phyloP scores from a whole-genome alignment of 2,329 filamentous ascomycete genomes.

The Talaromyces sp. region DNA sequence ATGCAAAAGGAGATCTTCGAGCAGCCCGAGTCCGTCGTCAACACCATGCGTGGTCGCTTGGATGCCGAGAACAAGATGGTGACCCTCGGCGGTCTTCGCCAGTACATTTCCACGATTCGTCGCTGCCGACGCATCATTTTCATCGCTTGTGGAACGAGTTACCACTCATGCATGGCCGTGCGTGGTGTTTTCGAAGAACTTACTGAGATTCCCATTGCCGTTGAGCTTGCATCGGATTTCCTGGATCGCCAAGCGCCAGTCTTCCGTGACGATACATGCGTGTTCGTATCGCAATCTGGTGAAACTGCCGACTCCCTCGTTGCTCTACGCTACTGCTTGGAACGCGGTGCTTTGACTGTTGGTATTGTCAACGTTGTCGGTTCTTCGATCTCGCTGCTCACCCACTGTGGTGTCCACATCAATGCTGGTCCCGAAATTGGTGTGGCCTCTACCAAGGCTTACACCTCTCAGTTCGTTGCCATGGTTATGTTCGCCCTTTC shows the following conservation, averaged over 20 bases:
- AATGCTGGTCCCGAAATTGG: conserved; percentile 98
- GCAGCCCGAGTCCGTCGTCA: conserved; percentile 98
- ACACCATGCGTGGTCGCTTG: conserved; percentile 98
- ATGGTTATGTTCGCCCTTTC: conserved; percentile 99
- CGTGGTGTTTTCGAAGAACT: conserved; percentile 97
- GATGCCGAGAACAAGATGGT: conserved; percentile 91
- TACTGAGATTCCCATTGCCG: conserved; percentile 93
- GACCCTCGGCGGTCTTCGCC: conserved; percentile 88
- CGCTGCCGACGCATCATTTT: conserved; percentile 97
- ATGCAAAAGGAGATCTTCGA: conserved; percentile 99
- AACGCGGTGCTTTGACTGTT: conserved; percentile 93
- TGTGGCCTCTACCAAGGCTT: conserved; percentile 98
- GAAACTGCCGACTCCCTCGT: conserved; percentile 97
- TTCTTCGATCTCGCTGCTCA: conserved; percentile 96
- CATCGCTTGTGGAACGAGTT: conserved; percentile 96
- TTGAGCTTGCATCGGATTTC: conserved; percentile 97
- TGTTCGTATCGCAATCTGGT: conserved; percentile 97
- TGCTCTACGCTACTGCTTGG: conserved; percentile 95
- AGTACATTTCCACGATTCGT: conserved; percentile 94
- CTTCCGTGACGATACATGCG: conserved; percentile 98
- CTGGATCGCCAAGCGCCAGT: conserved; percentile 93
- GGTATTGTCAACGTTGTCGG: conserved; percentile 98
- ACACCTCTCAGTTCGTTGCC: conserved; percentile 98
- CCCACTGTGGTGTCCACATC: conserved; percentile 99
- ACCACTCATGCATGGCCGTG: conserved; percentile 99